Percentiles rank a stretch among this genome's conserved stretches.
These are phyloP conservation scores for Fusarium xyrophilum DNA, from an alignment of 2,329 filamentous ascomycete species.

Conservation along the genomic window DNA sequence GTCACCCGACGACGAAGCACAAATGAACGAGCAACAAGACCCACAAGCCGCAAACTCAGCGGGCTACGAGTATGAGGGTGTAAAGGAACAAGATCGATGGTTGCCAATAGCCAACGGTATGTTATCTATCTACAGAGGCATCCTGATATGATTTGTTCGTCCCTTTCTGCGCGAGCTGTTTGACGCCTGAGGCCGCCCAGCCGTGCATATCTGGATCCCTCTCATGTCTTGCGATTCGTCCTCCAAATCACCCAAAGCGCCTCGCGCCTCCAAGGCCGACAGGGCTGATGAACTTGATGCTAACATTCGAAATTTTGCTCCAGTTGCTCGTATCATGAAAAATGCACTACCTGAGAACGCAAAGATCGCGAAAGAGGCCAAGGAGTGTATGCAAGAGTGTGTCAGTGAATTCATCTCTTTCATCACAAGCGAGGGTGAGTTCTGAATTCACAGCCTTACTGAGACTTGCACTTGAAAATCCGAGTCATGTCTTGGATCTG, in stretches of 20 bases:
- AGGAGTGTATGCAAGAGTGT: constrained; percentile 99
- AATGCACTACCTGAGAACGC: constrained; percentile 95
- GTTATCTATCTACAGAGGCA: constrained; percentile 53
- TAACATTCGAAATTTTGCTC: constrained; percentile 92
- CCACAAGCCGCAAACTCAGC: constrained; percentile 74
- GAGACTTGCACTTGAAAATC: constrained; percentile 13
- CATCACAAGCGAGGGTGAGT: constrained; percentile 96
- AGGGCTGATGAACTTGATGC: constrained; percentile 71
- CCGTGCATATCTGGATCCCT: constrained; percentile 49
- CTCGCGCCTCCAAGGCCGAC: constrained; percentile 56
- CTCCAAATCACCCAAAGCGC: constrained; percentile 58
- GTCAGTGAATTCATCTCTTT: constrained; percentile 99
- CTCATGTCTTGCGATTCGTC: constrained; percentile 68
- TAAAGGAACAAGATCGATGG: constrained; percentile 99
- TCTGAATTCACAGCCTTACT: neutral
- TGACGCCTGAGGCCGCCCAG: constrained; percentile 41
- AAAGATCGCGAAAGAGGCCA: constrained; percentile 98
- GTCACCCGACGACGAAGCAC: constrained; percentile 91
- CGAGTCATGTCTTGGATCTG: constrained; percentile 29
- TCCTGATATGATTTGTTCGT: constrained; percentile 53
- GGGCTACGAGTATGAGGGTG: constrained; percentile 87
- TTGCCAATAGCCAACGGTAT: constrained; percentile 99
- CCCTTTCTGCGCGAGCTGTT: constrained; percentile 39
- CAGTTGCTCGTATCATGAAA: constrained; percentile 99
- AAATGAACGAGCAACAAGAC: constrained; percentile 88